Evolutionary conservation across 2,329 filamentous ascomycete species (phyloP).

Genomic region (Phoma herbarum): DNA sequence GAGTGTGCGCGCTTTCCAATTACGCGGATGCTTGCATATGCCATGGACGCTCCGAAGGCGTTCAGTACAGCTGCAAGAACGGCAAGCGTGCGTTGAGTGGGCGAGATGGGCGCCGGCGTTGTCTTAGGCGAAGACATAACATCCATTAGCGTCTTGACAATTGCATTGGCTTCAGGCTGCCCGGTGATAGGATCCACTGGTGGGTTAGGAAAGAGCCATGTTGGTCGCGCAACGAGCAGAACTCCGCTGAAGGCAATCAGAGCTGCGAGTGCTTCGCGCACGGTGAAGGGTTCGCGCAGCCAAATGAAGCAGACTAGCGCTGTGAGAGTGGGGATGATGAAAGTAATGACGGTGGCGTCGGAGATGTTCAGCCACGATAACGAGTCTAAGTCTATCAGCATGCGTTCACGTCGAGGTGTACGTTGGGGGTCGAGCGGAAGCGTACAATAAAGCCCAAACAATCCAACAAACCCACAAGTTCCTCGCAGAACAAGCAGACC

Average conservation of each 20-base stretch:
- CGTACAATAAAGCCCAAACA: conserved; percentile 44
- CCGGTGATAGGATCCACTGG: conserved; percentile 40
- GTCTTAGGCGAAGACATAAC: conserved; percentile 8
- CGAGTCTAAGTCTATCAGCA: conserved; percentile 55
- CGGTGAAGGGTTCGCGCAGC: conserved; percentile 76
- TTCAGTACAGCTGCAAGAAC: conserved; percentile 75
- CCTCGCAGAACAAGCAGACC: conserved; percentile 34
- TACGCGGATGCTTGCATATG: conserved; percentile 77
- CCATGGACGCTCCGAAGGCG: conserved; percentile 74
- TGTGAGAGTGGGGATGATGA: conserved; percentile 78
- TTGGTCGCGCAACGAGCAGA: conserved; percentile 78
- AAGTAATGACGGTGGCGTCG: conserved; percentile 87
- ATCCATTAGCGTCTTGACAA: conserved; percentile 7
- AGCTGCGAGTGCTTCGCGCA: conserved; percentile 77
- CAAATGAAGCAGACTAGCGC: conserved; percentile 81
- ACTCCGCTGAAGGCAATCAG: conserved; percentile 78
- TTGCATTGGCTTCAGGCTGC: conserved; percentile 36
- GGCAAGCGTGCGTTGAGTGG: conserved; percentile 71
- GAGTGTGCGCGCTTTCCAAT: conserved; percentile 82
- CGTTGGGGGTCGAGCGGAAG: too few relatives aligned
- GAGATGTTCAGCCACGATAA: conserved; percentile 80
- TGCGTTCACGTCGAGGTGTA: neutral
- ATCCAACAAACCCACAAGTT: conserved; percentile 36
- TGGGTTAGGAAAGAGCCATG: conserved; percentile 58
- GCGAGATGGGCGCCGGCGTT: conserved; percentile 51